Evolutionary conservation across 2,329 filamentous ascomycete genomes (phyloP).

Genomic region (Diaporthe vexans): DNA sequence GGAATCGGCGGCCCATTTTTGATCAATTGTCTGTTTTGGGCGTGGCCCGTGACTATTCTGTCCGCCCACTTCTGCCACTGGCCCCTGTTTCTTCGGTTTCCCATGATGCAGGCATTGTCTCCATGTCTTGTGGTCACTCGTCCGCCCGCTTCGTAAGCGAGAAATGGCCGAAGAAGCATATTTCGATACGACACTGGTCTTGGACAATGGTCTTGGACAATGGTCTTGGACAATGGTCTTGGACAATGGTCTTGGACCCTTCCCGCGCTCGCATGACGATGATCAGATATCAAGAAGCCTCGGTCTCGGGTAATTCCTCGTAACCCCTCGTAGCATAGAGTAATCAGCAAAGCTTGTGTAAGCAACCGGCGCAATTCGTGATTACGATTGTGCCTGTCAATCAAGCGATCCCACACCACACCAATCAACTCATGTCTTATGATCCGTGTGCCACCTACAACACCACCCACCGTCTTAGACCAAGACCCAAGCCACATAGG

Average conservation of each 20-base stretch:
- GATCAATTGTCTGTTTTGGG: background rate
- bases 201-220: conserved; percentile 5
- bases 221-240: conserved; percentile 9
- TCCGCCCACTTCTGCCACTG: conserved; percentile 6
- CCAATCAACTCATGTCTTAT: conserved; percentile 28
- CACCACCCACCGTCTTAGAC: conserved; percentile 1
- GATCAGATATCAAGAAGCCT: conserved; percentile 30
- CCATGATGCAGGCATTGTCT: background rate
- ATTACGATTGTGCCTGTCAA: conserved; percentile 29
- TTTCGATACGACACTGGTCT: conserved; percentile 32
- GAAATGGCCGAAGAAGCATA: conserved; percentile 31
- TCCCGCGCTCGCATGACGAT: conserved; percentile 22
- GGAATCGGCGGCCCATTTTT: conserved; percentile 15
- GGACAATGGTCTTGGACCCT: background rate
- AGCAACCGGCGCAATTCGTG: background rate
- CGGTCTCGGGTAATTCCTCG: conserved; percentile 28
- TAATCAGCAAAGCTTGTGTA: conserved; percentile 27
- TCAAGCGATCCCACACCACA: conserved; percentile 13
- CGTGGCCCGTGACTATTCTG: conserved; percentile 18
- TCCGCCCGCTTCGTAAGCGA: background rate
- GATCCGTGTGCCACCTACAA: background rate
- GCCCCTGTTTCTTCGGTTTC: background rate
- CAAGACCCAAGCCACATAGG: conserved; percentile 28
- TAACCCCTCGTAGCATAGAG: conserved; percentile 1
- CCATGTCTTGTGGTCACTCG: background rate